These are phyloP conservation scores for Dothistroma septosporum DNA, from an alignment of 2,329 filamentous ascomycete genomes.

Conservation along the genomic window DNA sequence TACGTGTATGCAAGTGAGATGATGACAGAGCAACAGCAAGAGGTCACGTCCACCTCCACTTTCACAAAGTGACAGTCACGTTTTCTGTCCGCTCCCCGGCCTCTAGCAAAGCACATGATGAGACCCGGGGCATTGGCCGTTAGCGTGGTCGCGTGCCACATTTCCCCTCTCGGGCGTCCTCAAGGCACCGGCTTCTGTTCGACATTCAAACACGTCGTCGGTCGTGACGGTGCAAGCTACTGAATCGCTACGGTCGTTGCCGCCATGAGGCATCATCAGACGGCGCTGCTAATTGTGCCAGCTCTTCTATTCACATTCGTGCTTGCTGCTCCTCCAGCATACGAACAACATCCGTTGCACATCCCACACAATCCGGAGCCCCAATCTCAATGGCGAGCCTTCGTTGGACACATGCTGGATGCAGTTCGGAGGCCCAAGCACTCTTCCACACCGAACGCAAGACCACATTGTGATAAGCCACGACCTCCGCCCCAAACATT, in stretches of 20 bases:
- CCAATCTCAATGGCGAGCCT: constrained; percentile 17
- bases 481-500: constrained; percentile 24
- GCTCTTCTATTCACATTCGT: constrained; percentile 14
- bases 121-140: no score
- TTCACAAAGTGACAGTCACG: not conserved
- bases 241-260: not conserved
- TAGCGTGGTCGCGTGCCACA: no score
- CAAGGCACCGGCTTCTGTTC: no score
- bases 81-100: not conserved
- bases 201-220: no score
- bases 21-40: not conserved
- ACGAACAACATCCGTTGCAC: constrained; percentile 13
- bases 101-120: no score
- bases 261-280: constrained; percentile 11
- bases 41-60: not conserved
- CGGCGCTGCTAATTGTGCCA: constrained; percentile 11
- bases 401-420: constrained; percentile 14
- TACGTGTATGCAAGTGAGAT: not conserved
- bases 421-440: constrained; percentile 9
- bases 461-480: not conserved
- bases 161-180: no score
- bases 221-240: not conserved
- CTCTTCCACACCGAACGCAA: not conserved
- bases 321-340: constrained; percentile 14
- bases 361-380: constrained; percentile 1